Evolutionary conservation across 257 asterid species (phyloP), one percentile per base, ranked within the genome.

Genomic region (Parsonsia alboflavescens): DNA sequence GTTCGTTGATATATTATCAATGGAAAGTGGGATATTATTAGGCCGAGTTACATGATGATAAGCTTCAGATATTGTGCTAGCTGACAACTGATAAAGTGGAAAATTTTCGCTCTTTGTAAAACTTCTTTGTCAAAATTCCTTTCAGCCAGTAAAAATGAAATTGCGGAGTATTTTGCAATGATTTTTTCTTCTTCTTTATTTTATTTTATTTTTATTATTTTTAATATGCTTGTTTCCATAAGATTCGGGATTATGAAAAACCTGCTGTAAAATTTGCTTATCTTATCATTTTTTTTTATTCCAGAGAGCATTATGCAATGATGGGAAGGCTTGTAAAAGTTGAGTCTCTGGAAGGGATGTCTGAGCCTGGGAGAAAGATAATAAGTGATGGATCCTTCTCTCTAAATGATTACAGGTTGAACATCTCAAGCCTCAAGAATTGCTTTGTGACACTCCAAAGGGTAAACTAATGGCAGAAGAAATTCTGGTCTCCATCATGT

Each of bases 291-390:
- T 33, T 49, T 33, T 49, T 48, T 56, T 68, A 16, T 44, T 46
- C 15, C 79, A 89, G 91, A 80, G 76, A 77, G 90, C 83, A 75
- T 54, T 77, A 76, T 91, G 97, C 70, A 84, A 83, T 68, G 90
- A 87, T 81, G 76, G 62, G 86, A 89, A 86, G 86, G 84, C 74
- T 70, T 89, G 97, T 77, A 89, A 87, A 81, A 84, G 85, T 82
- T 87, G 87, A 84, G 83, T 69, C 49, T 59, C 73, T 33, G 39
- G 10, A 54, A 49, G 28, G 3, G 10, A 17, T 46, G 70, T 7
- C 33, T 41, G 16, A 41, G 2, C 10, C 3, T 11, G 10, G 61
- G 53, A 62, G 46, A 50, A 33, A 70, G 46, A 70, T 5, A 15
- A 10, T 46, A 49, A 12, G 17, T 15, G 28, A 28, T 30, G 63